Percentiles rank a stretch among this genome's conserved stretches.
Evolutionary conservation across 2,329 filamentous ascomycete species (phyloP).

Genomic region (Elsinoe fawcettii): DNA sequence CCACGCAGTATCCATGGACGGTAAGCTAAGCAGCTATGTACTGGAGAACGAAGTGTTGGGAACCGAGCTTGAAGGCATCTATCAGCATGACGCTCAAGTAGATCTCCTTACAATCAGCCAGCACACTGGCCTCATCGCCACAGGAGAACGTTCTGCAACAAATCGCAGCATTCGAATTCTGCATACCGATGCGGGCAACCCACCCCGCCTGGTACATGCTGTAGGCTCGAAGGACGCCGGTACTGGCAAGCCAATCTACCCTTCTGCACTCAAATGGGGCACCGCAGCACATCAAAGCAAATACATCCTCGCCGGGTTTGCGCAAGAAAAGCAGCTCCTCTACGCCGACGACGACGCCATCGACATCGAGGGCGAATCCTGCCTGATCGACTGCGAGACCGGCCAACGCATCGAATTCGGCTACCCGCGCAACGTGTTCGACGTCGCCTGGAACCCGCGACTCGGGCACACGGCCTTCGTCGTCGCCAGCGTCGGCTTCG

Average conservation of each 20-base stretch:
- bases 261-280: slow-evolving; percentile 45
- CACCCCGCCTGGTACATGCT: slow-evolving; percentile 23
- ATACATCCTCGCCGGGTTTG: slow-evolving; percentile 50
- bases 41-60: neutral
- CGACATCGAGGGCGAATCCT: slow-evolving; percentile 44
- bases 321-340: slow-evolving; percentile 28
- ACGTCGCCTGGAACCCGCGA: slow-evolving; percentile 49
- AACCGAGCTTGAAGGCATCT: neutral
- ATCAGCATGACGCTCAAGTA: slow-evolving; percentile 43
- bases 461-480: slow-evolving; percentile 42
- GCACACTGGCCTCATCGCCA: slow-evolving; percentile 37
- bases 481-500: slow-evolving; percentile 41
- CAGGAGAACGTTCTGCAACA: slow-evolving; percentile 32
- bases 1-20: slow-evolving; percentile 31
- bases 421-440: slow-evolving; percentile 49
- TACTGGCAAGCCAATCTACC: slow-evolving; percentile 20
- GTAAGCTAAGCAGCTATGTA: slow-evolving; percentile 15
- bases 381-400: slow-evolving; percentile 45
- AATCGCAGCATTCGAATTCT: slow-evolving; percentile 29
- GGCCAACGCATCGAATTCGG: slow-evolving; percentile 35
- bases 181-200: slow-evolving; percentile 3
- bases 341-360: slow-evolving; percentile 21
- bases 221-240: slow-evolving; percentile 17
- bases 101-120: slow-evolving; percentile 44
- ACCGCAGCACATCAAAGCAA: slow-evolving; percentile 29